Conservation (phyloP, 2,329 filamentous ascomycete species). For the Fusarium redolens region DNA sequence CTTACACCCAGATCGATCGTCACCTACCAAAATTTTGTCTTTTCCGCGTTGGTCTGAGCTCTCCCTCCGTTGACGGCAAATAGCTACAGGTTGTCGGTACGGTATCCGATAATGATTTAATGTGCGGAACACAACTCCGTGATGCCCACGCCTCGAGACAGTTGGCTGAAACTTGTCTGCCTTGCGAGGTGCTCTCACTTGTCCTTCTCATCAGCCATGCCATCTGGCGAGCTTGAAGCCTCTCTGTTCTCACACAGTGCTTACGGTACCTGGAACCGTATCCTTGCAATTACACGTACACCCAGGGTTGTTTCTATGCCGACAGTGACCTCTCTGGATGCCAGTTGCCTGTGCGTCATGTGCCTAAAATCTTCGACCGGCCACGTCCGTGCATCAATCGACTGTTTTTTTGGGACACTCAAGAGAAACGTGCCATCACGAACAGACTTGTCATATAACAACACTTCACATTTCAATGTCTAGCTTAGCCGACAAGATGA, state of each 20-base stretch:
- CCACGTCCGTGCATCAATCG: conserved; percentile 43
- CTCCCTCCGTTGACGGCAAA: neutral
- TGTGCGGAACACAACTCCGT: conserved; percentile 19
- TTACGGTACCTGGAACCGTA: conserved; percentile 3
- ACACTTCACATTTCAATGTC: neutral
- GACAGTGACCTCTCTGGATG: conserved; percentile 27
- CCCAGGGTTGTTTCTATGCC: conserved; percentile 29
- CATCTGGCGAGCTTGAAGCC: conserved; percentile 9
- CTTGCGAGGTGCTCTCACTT: conserved; percentile 12
- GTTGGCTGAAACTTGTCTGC: conserved; percentile 7
- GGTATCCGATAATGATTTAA: conserved; percentile 13
- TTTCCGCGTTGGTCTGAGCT: conserved; percentile 17
- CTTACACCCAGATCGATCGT: conserved; percentile 30
- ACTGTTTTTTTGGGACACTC: conserved; percentile 33
- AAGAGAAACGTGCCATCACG: conserved; percentile 32
- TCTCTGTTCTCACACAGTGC: conserved; percentile 23
- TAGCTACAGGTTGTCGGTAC: neutral
- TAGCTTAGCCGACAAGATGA: conserved; percentile 21
- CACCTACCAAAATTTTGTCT: conserved; percentile 1
- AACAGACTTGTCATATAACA: conserved; percentile 38
- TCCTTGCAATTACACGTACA: conserved; percentile 18
- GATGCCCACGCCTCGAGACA: neutral
- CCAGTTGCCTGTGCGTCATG: conserved; percentile 37
- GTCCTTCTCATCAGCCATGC: conserved; percentile 9
- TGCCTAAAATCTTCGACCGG: conserved; percentile 33